Evolutionary conservation across 148 eudicot species (phyloP).

Genomic region (Limonium bicolor): DNA sequence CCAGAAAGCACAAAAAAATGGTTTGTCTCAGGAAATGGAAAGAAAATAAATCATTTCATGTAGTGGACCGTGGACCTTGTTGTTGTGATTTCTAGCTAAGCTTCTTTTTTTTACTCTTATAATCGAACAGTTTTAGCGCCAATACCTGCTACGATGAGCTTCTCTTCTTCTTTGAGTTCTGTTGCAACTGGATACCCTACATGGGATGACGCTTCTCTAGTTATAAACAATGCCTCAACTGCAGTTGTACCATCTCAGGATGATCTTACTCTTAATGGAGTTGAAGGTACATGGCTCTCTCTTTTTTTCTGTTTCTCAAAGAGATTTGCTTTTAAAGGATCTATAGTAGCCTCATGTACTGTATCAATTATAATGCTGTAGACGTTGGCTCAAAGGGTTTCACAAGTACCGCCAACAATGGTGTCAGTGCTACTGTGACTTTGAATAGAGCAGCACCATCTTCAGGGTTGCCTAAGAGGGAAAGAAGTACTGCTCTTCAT

Average conservation of each 20-base stretch:
- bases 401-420: slow-evolving; percentile 16
- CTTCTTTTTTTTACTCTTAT: slow-evolving; percentile 4
- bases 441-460: slow-evolving; percentile 22
- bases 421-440: slow-evolving; percentile 28
- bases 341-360: too few species aligned
- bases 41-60: not conserved
- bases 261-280: slow-evolving; percentile 31
- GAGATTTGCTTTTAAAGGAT: too few species aligned
- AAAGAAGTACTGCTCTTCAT: slow-evolving; percentile 29
- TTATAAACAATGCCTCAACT: slow-evolving; percentile 27
- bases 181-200: slow-evolving; percentile 48
- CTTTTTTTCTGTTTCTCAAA: too few species aligned
- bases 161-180: slow-evolving; percentile 47
- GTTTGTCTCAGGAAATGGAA: slow-evolving; percentile 20
- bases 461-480: slow-evolving; percentile 32
- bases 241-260: slow-evolving; percentile 42
- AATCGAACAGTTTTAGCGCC: slow-evolving; percentile 29
- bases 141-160: slow-evolving; percentile 38
- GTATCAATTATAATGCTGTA: slow-evolving; percentile 34
- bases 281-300: slow-evolving; percentile 75
- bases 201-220: slow-evolving; percentile 62
- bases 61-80: not conserved
- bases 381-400: slow-evolving; percentile 42
- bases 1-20: slow-evolving; percentile 75
- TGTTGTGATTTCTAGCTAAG: too few species aligned